Conservation (phyloP, 352 stramenopile species). For the Globisporangium ultimum region DNA sequence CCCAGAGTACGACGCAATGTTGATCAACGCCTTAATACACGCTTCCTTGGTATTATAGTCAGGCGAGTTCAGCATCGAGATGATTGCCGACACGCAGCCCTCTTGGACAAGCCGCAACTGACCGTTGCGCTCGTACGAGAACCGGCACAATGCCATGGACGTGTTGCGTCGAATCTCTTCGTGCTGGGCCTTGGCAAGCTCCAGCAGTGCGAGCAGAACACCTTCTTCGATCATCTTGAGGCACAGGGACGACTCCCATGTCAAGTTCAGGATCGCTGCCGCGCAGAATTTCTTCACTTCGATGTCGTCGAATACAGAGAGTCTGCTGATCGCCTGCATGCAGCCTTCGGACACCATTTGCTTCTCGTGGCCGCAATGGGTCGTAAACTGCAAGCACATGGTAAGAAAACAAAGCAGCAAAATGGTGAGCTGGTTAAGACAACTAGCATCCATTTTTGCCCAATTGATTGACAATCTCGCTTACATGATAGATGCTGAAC, state of each 20-base stretch:
- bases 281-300: slow-evolving; percentile 83
- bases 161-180: slow-evolving; percentile 81
- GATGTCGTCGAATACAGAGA: slow-evolving; percentile 77
- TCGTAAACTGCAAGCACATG: slow-evolving; percentile 47
- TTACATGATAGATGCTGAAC: slow-evolving; percentile 78
- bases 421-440: not conserved
- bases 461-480: slow-evolving; percentile 4
- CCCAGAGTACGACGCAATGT: slow-evolving; percentile 71
- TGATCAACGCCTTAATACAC: slow-evolving; percentile 83
- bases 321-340: slow-evolving; percentile 65
- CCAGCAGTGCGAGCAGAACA: slow-evolving; percentile 60
- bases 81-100: slow-evolving; percentile 76
- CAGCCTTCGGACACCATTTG: slow-evolving; percentile 76
- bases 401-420: not conserved
- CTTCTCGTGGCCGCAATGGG: slow-evolving; percentile 52
- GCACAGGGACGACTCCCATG: slow-evolving; percentile 44
- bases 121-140: slow-evolving; percentile 70
- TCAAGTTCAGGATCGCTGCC: slow-evolving; percentile 76
- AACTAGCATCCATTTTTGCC: no score
- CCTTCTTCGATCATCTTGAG: slow-evolving; percentile 72
- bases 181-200: slow-evolving; percentile 76
- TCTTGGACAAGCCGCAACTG: slow-evolving; percentile 77
- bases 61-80: slow-evolving; percentile 81
- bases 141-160: slow-evolving; percentile 79
- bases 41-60: slow-evolving; percentile 81